These are phyloP conservation scores for Fomitopsis palustris DNA, from an alignment of 1,284 basidiomycete species.

Conservation along the genomic window DNA sequence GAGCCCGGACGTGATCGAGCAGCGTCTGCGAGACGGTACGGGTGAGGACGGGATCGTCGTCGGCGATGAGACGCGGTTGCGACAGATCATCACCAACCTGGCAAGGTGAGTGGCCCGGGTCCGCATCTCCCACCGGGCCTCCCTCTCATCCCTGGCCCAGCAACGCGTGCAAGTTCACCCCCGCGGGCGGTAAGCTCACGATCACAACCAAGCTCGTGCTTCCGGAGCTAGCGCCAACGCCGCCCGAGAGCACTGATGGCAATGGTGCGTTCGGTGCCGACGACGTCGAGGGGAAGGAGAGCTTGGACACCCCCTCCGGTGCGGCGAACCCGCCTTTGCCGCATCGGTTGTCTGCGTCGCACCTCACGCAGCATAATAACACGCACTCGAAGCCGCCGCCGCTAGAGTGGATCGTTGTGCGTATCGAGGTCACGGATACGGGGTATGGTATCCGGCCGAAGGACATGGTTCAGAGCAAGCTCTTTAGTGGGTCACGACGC, in stretches of 20 bases:
- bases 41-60: constrained; percentile 64
- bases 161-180: constrained; percentile 81
- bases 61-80: constrained; percentile 77
- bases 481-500: constrained; percentile 62
- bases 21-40: constrained; percentile 39
- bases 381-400: constrained; percentile 32
- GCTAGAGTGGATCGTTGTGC: constrained; percentile 63
- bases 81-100: constrained; percentile 79
- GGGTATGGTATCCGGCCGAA: constrained; percentile 70
- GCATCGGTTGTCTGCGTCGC: constrained; percentile 40
- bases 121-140: background rate
- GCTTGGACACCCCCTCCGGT: background rate
- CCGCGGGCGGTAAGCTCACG: constrained; percentile 61
- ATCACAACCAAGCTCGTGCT: constrained; percentile 59
- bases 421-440: constrained; percentile 81
- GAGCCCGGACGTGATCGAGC: constrained; percentile 34
- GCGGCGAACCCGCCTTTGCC: background rate
- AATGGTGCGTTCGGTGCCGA: background rate
- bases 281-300: background rate
- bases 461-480: constrained; percentile 71
- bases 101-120: constrained; percentile 50
- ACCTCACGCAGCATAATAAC: constrained; percentile 50
- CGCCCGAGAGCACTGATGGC: constrained; percentile 4
- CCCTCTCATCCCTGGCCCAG: constrained; percentile 29
- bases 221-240: constrained; percentile 24